phyloP scores from a whole-genome alignment of 2,329 filamentous ascomycete species.

The Dactylellina parvicollis region DNA sequence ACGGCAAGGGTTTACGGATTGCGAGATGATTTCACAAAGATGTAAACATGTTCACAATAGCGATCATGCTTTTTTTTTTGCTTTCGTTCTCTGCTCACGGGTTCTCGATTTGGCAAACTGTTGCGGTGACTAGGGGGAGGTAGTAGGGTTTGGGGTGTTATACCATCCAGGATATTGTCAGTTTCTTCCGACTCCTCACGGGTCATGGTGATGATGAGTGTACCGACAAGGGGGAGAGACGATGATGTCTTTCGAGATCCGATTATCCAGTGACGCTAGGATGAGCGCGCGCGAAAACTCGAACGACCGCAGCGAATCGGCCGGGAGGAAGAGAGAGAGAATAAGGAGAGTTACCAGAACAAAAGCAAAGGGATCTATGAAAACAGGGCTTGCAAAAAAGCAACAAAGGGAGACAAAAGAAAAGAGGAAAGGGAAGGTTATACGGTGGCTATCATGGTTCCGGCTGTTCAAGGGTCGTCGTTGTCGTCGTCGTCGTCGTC shows the following conservation, averaged over 20 bases:
- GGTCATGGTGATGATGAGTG: constrained; percentile 42
- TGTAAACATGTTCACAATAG: constrained; percentile 3
- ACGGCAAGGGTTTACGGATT: constrained; percentile 12
- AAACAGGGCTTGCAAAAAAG: constrained; percentile 3
- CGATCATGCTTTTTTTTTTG: constrained; percentile 6
- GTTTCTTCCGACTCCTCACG: constrained; percentile 42
- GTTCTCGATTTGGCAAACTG: constrained; percentile 23
- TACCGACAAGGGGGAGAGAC: neutral
- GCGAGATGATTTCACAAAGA: constrained; percentile 11
- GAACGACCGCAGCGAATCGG: constrained; percentile 4
- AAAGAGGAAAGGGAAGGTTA: constrained; percentile 41
- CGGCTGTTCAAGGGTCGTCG: neutral
- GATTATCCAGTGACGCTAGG: constrained; percentile 27
- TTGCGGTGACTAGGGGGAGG: constrained; percentile 2
- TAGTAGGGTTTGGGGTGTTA: neutral
- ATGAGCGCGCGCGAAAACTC: neutral
- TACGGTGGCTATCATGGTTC: constrained; percentile 37
- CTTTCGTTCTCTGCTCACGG: neutral
- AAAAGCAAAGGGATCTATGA: constrained; percentile 2
- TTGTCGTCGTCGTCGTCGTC: neutral
- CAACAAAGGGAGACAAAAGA: neutral
- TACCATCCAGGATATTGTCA: constrained; percentile 42
- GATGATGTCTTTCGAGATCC: constrained; percentile 18
- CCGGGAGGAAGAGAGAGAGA: constrained; percentile 7
- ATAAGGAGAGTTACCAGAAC: neutral